Percentiles rank a stretch among this genome's conserved stretches.
These are phyloP conservation scores for Hypoxylon fragiforme DNA, from an alignment of 495 filamentous ascomycete species.

Conservation along the genomic window DNA sequence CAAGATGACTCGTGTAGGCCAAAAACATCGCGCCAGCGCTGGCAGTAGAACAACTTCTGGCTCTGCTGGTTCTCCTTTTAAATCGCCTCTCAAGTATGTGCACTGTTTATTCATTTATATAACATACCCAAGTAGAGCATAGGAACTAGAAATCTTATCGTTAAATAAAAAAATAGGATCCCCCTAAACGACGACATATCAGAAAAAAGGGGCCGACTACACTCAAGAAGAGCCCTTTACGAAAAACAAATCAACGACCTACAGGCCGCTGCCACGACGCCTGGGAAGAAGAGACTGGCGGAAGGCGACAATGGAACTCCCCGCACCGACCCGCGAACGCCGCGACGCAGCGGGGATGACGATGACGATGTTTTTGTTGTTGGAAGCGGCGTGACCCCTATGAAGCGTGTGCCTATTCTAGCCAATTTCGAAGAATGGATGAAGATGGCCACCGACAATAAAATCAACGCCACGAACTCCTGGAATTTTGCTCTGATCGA, in stretches of 20 bases:
- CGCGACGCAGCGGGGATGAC: slow-evolving; percentile 46
- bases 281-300: slow-evolving; percentile 69
- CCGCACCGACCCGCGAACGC: slow-evolving; percentile 62
- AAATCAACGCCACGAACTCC: slow-evolving; percentile 98
- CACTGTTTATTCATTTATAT: background rate
- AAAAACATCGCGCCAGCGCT: slow-evolving; percentile 54
- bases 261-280: slow-evolving; percentile 80
- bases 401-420: slow-evolving; percentile 93
- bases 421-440: slow-evolving; percentile 99
- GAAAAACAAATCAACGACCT: slow-evolving; percentile 91
- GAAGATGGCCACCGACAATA: slow-evolving; percentile 99
- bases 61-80: slow-evolving; percentile 60
- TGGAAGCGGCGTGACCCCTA: slow-evolving; percentile 72
- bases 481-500: slow-evolving; percentile 99
- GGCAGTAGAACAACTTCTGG: slow-evolving; percentile 56
- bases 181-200: slow-evolving; percentile 93
- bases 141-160: background rate
- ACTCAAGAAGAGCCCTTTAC: slow-evolving; percentile 84
- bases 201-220: slow-evolving; percentile 86
- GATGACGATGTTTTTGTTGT: slow-evolving; percentile 62
- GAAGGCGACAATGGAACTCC: slow-evolving; percentile 61
- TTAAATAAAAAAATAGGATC: slow-evolving; percentile 52
- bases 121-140: slow-evolving; percentile 24
- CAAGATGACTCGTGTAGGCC: slow-evolving; percentile 75
- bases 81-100: slow-evolving; percentile 71